Base-by-base conservation (phyloP, 2,329 filamentous ascomycete genomes). In the Cyphellophora attinorum region DNA sequence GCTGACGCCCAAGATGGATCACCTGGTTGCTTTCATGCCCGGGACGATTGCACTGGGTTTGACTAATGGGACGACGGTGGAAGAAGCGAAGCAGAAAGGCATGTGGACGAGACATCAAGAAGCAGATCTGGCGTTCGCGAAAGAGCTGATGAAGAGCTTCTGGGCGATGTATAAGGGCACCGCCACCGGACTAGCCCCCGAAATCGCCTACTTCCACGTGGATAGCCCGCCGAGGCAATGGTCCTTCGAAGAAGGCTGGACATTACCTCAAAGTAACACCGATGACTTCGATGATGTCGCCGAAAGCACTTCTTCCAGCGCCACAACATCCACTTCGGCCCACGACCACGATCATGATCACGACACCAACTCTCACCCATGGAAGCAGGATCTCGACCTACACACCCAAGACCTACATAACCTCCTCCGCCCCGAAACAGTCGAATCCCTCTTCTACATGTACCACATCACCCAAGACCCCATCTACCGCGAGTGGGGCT, bases 361-460 rank as follows among this genome's bases (percentile, higher is more conserved):
- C 1, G 55, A 65, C 33, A n/a, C n/a, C n/a, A n/a, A n/a, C n/a
- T n/a, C n/a, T n/a, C n/a, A n/a, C n/a, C 21, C 21, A 25, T 93
- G 86, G 82, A 76, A 76, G 41, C 61, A 78, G 37, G 91, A 96
- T 54, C 89, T 81, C 50, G 62, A 75, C n/a, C 79, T 98, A 53
- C 84, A 93, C 54, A 49, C 64, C n/a, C 71, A 76, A n/a, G 91
- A 98, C 56, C 65, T 72, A 34, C 91, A 96, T 62, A 98, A 98
- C 54, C 69, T 98, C 19, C 91, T 96, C 60, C 76, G 91, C 19
- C 91, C 91, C 0, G 91, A 98, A 65, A 95, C 91, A 0, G 79
- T 95, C n/a, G 91, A 98, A 64, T 88, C 79, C 40, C 65, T 98
- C 41, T 88, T 98, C 53, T 94, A 96, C 64, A 93, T 98, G 86